A percentile compares a stretch with the other conserved stretches of the same genome.
These are phyloP conservation scores for Chromosphaera perkinsii DNA, from an alignment of 208 protist genomes.

Conservation along the genomic window DNA sequence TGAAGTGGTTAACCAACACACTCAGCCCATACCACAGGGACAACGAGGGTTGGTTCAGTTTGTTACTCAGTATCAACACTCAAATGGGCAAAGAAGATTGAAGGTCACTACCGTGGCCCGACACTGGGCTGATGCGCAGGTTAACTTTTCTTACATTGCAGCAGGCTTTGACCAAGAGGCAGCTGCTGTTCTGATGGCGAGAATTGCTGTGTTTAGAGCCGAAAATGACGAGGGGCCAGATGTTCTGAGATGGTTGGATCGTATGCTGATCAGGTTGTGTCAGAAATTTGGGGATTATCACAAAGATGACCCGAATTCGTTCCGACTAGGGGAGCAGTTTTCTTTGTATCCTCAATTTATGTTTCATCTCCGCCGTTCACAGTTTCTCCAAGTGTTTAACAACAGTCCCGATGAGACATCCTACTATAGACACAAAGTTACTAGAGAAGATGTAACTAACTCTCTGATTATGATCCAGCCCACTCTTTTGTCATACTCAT, in stretches of 20 bases:
- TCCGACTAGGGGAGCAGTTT: conserved; percentile 79
- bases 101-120: conserved; percentile 74
- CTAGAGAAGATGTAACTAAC: conserved; percentile 82
- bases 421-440: conserved; percentile 87
- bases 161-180: conserved; percentile 89
- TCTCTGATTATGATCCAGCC: conserved; percentile 95
- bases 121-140: conserved; percentile 16
- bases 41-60: conserved; percentile 74
- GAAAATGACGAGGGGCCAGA: conserved; percentile 89
- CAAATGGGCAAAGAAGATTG: conserved; percentile 59
- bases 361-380: conserved; percentile 75
- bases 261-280: conserved; percentile 90
- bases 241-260: conserved; percentile 96
- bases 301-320: conserved; percentile 77
- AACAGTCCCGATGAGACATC: conserved; percentile 93
- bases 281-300: conserved; percentile 82
- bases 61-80: conserved; percentile 86
- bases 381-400: conserved; percentile 85
- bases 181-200: conserved; percentile 90
- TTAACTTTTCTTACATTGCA: conserved; percentile 34
- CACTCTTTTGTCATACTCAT: conserved; percentile 88
- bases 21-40: conserved; percentile 2
- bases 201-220: conserved; percentile 87
- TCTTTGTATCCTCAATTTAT: conserved; percentile 96
- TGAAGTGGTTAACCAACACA: conserved; percentile 73